Percentiles rank a stretch among this genome's conserved stretches.
These are phyloP conservation scores for Atkinsonella texensis DNA, from an alignment of 2,329 filamentous ascomycete species.

Conservation along the genomic window DNA sequence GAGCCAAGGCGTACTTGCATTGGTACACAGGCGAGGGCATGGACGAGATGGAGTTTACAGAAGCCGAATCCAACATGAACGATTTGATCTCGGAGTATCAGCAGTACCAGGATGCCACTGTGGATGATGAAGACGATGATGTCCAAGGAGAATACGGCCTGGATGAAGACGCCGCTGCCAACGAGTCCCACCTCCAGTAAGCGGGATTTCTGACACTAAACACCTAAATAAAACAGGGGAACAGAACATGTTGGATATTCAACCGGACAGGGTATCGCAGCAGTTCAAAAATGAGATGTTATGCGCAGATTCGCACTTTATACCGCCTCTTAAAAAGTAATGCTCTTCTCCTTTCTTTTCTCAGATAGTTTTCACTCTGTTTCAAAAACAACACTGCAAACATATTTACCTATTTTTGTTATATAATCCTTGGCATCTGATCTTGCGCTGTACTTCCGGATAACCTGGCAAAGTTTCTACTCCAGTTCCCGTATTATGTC, in stretches of 20 bases:
- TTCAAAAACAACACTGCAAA: neutral
- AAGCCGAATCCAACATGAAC: slow-evolving; percentile 99
- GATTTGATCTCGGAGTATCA: slow-evolving; percentile 98
- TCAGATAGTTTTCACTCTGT: neutral
- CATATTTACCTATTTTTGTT: neutral
- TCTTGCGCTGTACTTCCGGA: no score
- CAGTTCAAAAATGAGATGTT: neutral
- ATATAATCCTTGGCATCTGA: neutral
- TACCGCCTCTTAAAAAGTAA: neutral
- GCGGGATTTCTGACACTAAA: neutral
- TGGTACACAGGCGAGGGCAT: slow-evolving; percentile 99
- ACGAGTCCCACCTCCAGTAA: slow-evolving; percentile 25
- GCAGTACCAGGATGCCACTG: slow-evolving; percentile 97
- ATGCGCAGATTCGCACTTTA: neutral
- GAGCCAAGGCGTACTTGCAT: slow-evolving; percentile 99
- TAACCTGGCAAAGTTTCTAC: no score
- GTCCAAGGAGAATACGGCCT: slow-evolving; percentile 71
- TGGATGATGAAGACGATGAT: slow-evolving; percentile 94
- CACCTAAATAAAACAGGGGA: neutral
- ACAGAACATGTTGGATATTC: neutral
- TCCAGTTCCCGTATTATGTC: no score
- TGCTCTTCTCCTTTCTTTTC: neutral
- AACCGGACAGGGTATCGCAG: neutral
- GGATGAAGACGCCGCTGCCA: slow-evolving; percentile 61
- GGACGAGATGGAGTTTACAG: slow-evolving; percentile 99